Evolutionary conservation across 2,329 filamentous ascomycete genomes (phyloP).

Genomic region (Penicillium sp.): DNA sequence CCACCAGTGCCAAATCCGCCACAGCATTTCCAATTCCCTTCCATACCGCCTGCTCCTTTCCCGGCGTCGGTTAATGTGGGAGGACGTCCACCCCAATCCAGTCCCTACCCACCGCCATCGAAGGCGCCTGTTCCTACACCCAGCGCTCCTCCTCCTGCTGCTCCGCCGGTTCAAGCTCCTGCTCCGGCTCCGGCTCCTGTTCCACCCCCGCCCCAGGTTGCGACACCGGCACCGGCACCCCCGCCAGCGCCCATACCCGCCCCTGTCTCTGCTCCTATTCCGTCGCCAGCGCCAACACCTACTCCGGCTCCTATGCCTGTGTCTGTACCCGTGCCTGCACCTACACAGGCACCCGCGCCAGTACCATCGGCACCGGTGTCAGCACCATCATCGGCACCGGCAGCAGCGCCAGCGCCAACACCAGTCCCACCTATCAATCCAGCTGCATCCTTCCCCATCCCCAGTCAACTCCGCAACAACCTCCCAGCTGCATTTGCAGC

Average conservation of each 20-base stretch:
- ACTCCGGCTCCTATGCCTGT: constrained; percentile 12
- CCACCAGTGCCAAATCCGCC: constrained; percentile 35
- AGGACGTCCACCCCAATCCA: constrained; percentile 25
- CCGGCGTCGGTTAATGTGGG: constrained; percentile 24
- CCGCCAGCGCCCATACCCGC: constrained; percentile 17
- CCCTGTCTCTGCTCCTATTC: constrained; percentile 22
- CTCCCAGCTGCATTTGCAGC: constrained; percentile 42
- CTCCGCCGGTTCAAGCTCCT: constrained; percentile 12
- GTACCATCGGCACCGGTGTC: constrained; percentile 8
- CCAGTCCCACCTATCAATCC: constrained; percentile 21
- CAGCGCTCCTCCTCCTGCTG: constrained; percentile 5
- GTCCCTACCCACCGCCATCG: constrained; percentile 23
- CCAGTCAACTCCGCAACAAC: constrained; percentile 38
- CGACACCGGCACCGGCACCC: constrained; percentile 11
- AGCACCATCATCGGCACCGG: constrained; percentile 13
- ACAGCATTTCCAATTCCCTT: constrained; percentile 36
- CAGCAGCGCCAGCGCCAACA: constrained; percentile 16
- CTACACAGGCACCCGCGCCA: constrained; percentile 16
- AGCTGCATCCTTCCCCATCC: constrained; percentile 34
- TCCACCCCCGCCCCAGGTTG: constrained; percentile 18
- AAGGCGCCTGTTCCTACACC: constrained; percentile 19
- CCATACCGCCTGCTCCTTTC: constrained; percentile 36
- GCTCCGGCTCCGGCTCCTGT: constrained; percentile 15
- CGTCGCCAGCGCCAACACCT: constrained; percentile 4
- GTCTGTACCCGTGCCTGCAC: constrained; percentile 2